Evolutionary conservation across 2,329 filamentous ascomycete genomes (phyloP).

Genomic region (Teratosphaeria pseudoeucalypti): DNA sequence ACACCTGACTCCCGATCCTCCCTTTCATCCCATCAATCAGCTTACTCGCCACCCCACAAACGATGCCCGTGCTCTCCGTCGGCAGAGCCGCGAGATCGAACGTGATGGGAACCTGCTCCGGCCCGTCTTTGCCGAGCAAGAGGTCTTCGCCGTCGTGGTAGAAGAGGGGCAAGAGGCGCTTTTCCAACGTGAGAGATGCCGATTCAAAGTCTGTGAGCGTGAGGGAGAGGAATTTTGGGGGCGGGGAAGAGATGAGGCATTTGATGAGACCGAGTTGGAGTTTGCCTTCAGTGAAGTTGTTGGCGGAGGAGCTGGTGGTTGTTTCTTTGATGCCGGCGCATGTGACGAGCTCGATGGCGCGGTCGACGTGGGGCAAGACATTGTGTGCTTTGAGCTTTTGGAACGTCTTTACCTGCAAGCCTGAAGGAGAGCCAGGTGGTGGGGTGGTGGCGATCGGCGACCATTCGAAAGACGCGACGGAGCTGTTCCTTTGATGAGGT

Average conservation of each 20-base stretch:
- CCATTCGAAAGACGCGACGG: slow-evolving; percentile 36
- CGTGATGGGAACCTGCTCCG: slow-evolving; percentile 70
- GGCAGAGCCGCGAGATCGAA: slow-evolving; percentile 73
- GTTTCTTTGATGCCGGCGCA: slow-evolving; percentile 58
- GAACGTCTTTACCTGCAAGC: slow-evolving; percentile 77
- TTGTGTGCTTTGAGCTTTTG: slow-evolving; percentile 66
- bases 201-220: slow-evolving; percentile 65
- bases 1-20: slow-evolving; percentile 36
- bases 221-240: slow-evolving; percentile 60
- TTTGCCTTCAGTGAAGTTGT: slow-evolving; percentile 29
- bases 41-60: slow-evolving; percentile 81
- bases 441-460: slow-evolving; percentile 53
- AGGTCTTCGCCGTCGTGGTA: slow-evolving; percentile 43
- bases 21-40: slow-evolving; percentile 60
- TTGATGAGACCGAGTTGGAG: slow-evolving; percentile 39
- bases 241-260: slow-evolving; percentile 38
- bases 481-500: slow-evolving; percentile 40
- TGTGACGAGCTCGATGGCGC: slow-evolving; percentile 61
- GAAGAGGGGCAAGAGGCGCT: slow-evolving; percentile 50
- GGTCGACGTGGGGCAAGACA: slow-evolving; percentile 62
- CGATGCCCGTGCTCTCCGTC: slow-evolving; percentile 83
- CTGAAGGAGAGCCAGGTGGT: slow-evolving; percentile 61
- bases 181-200: slow-evolving; percentile 63
- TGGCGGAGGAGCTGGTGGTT: slow-evolving; percentile 17
- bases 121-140: slow-evolving; percentile 62